Conservation (phyloP, 148 eudicot genomes). For the Fagopyrum esculentum region DNA sequence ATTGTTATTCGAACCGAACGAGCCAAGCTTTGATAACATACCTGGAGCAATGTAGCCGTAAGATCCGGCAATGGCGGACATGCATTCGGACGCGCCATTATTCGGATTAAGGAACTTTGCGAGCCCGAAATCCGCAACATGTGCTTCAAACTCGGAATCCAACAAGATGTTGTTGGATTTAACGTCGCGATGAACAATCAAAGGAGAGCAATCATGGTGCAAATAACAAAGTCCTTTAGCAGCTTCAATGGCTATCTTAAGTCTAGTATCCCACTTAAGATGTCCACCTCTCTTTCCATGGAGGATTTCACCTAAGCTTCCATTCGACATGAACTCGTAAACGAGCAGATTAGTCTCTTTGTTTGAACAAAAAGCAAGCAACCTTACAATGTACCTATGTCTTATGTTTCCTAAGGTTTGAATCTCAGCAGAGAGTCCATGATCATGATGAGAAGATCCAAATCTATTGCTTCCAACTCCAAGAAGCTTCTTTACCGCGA, state of each 20-base stretch:
- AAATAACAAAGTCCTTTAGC: conserved; percentile 52
- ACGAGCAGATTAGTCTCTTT: conserved; percentile 51
- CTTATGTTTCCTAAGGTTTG: conserved; percentile 48
- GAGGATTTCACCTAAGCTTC: conserved; percentile 52
- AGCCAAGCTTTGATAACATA: conserved; percentile 9
- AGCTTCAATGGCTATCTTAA: conserved; percentile 51
- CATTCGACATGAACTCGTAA: conserved; percentile 55
- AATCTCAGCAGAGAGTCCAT: conserved; percentile 52
- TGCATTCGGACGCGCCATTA: conserved; percentile 45
- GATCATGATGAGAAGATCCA: conserved; percentile 41
- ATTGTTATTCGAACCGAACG: no score
- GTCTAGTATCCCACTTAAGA: conserved; percentile 43
- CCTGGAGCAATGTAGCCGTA: conserved; percentile 76
- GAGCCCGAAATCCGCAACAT: conserved; percentile 63
- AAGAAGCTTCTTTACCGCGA: conserved; percentile 47
- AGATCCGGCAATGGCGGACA: conserved; percentile 67
- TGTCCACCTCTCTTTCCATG: conserved; percentile 42
- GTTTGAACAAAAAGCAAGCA: conserved; percentile 54
- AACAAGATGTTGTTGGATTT: conserved; percentile 57
- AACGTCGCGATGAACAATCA: conserved; percentile 57
- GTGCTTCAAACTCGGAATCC: conserved; percentile 54
- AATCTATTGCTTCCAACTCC: conserved; percentile 20
- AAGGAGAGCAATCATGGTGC: conserved; percentile 61
- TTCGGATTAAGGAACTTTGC: conserved; percentile 49
- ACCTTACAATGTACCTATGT: conserved; percentile 49